Evolutionary conservation across 2,329 filamentous ascomycete genomes (phyloP).

Genomic region (Pseudopyrenochaeta lycopersici): DNA sequence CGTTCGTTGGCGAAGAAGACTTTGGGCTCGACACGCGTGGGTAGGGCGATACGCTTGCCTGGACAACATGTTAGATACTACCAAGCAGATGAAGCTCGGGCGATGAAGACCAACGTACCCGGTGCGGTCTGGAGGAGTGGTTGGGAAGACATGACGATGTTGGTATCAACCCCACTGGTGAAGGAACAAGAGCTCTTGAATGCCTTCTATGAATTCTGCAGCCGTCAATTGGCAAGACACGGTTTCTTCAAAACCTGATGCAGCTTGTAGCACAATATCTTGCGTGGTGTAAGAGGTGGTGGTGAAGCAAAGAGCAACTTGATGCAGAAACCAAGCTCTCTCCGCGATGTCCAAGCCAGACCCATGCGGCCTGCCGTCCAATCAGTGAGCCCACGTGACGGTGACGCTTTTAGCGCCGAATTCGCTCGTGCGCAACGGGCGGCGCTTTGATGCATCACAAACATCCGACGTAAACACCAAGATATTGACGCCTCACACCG

Average conservation of each 20-base stretch:
- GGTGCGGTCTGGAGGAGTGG: slow-evolving; percentile 94
- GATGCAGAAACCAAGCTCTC: slow-evolving; percentile 15
- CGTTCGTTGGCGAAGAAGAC: slow-evolving; percentile 99
- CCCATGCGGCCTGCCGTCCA: slow-evolving; percentile 25
- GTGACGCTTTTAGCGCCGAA: slow-evolving; percentile 6
- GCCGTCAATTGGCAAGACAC: slow-evolving; percentile 15
- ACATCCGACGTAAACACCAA: slow-evolving; percentile 32
- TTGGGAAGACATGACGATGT: slow-evolving; percentile 84
- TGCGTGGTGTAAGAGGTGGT: not conserved
- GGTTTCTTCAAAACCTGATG: slow-evolving; percentile 3
- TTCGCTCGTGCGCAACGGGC: slow-evolving; percentile 2
- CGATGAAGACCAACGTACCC: slow-evolving; percentile 64
- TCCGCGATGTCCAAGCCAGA: slow-evolving; percentile 15
- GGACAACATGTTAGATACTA: slow-evolving; percentile 15
- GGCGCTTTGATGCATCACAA: slow-evolving; percentile 7
- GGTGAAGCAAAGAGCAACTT: slow-evolving; percentile 8
- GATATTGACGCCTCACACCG: slow-evolving; percentile 6
- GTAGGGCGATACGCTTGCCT: slow-evolving; percentile 99
- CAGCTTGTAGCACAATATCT: slow-evolving; percentile 16
- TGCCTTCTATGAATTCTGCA: not conserved
- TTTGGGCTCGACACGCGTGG: slow-evolving; percentile 97
- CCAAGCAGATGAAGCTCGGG: not conserved
- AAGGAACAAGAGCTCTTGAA: slow-evolving; percentile 15
- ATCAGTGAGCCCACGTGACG: slow-evolving; percentile 40
- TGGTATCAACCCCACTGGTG: slow-evolving; percentile 20